Evolutionary conservation across 208 protist genomes (phyloP).

Genomic region (Leishmania guyanensis): DNA sequence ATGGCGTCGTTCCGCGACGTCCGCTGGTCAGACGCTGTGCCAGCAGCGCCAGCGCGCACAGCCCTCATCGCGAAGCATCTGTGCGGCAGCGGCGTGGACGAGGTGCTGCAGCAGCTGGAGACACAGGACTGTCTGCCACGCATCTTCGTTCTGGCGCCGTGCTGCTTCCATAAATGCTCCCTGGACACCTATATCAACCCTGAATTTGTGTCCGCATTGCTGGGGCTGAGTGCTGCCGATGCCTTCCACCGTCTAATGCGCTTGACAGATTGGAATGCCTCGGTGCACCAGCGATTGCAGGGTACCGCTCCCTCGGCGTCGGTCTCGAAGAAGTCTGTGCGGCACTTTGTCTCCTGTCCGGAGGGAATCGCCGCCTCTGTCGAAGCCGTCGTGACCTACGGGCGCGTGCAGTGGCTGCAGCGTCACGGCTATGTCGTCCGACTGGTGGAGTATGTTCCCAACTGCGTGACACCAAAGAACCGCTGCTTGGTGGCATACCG

Average conservation of each 20-base stretch:
- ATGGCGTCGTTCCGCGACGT: constrained; percentile 52
- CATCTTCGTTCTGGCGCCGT: constrained; percentile 76
- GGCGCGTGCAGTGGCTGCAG: constrained; percentile 66
- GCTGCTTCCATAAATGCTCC: constrained; percentile 70
- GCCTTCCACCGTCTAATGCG: constrained; percentile 45
- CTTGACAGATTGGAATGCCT: constrained; percentile 77
- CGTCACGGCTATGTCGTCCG: constrained; percentile 45
- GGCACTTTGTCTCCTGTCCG: constrained; percentile 44
- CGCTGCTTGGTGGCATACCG: constrained; percentile 46
- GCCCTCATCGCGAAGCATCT: constrained; percentile 84
- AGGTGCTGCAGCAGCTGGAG: constrained; percentile 62
- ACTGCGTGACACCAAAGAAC: constrained; percentile 82
- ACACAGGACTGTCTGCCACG: constrained; percentile 51
- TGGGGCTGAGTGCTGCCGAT: constrained; percentile 35
- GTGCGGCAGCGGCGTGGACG: constrained; percentile 77
- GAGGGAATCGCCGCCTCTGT: constrained; percentile 53
- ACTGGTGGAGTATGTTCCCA: constrained; percentile 66
- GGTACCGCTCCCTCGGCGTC: constrained; percentile 5
- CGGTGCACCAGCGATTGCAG: constrained; percentile 43
- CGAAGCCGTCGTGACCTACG: constrained; percentile 65
- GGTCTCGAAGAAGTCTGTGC: constrained; percentile 34
- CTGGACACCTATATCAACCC: constrained; percentile 36
- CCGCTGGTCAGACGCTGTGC: constrained; percentile 45
- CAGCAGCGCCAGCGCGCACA: constrained; percentile 34
- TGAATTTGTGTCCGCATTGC: constrained; percentile 44